Evolutionary conservation across 176 grass and related monocot genomes (phyloP).

Genomic region (Cenchrus fungigraminus): DNA sequence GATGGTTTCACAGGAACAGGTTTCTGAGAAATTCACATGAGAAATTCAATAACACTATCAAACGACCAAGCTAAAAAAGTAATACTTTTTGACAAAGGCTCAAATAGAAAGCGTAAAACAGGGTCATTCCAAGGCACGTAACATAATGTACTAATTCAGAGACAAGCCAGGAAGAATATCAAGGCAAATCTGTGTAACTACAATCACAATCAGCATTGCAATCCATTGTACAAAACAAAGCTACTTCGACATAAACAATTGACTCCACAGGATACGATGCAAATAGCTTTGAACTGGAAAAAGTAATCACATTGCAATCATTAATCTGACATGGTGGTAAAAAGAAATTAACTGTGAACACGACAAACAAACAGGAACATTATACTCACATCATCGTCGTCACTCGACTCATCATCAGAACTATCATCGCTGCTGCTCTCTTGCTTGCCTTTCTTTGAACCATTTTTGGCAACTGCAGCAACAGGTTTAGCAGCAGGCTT

Average conservation of each 20-base stretch:
- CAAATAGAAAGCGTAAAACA: not conserved
- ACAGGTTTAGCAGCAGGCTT: slow-evolving; percentile 44
- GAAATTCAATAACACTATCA: not conserved
- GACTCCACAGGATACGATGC: not conserved
- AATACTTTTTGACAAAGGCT: not conserved
- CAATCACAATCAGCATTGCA: not conserved
- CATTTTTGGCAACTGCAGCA: slow-evolving; percentile 23
- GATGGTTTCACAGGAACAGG: slow-evolving; percentile 10
- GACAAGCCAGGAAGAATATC: too few relatives aligned
- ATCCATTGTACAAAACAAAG: not conserved
- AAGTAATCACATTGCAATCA: not conserved
- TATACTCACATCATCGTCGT: slow-evolving; percentile 41
- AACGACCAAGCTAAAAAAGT: not conserved
- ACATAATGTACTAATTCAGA: not conserved
- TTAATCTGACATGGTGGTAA: not conserved
- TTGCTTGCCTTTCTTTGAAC: slow-evolving; percentile 56
- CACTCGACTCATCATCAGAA: slow-evolving; percentile 56
- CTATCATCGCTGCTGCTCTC: slow-evolving; percentile 50
- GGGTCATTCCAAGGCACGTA: not conserved
- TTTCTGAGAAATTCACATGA: slow-evolving; percentile 31
- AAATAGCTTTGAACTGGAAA: not conserved
- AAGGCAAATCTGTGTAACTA: not conserved
- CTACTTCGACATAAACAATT: not conserved
- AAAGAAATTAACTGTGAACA: not conserved
- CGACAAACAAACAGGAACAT: not conserved